Conservation (phyloP, 2,329 filamentous ascomycete genomes). For the Sclerotinia spermophila region DNA sequence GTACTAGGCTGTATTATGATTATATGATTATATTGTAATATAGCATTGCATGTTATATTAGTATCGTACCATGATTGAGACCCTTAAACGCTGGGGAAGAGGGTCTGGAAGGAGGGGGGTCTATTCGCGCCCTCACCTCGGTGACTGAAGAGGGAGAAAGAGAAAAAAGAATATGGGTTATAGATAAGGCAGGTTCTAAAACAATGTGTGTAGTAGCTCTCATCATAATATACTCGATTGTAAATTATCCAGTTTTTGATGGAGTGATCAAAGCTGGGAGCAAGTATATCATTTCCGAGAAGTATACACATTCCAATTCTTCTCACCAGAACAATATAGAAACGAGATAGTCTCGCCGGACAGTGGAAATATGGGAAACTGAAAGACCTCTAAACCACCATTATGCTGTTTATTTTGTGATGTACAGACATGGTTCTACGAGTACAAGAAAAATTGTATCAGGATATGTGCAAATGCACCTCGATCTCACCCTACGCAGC, state of each 20-base stretch:
- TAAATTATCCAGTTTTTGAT: not conserved
- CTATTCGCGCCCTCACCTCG: not conserved
- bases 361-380: not conserved
- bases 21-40: not conserved
- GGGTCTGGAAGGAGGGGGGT: not conserved
- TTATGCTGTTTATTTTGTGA: slow-evolving; percentile 33
- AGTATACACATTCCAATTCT: not conserved
- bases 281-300: not conserved
- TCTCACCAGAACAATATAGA: not conserved
- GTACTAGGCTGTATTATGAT: not conserved
- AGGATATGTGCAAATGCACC: slow-evolving; percentile 25
- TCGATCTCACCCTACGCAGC: slow-evolving; percentile 16
- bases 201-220: not conserved
- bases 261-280: not conserved
- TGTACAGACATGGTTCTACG: slow-evolving; percentile 26
- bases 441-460: slow-evolving; percentile 25
- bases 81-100: not conserved
- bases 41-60: too few species aligned
- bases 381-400: slow-evolving; percentile 24
- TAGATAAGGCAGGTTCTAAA: not conserved
- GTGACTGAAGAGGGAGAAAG: not conserved
- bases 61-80: not conserved
- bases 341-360: not conserved
- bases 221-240: not conserved
- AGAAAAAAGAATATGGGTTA: not conserved